Evolutionary conservation across 768 basidiomycete species (phyloP), one percentile per base, ranked within the genome.

Genomic region (Boletales sp.): DNA sequence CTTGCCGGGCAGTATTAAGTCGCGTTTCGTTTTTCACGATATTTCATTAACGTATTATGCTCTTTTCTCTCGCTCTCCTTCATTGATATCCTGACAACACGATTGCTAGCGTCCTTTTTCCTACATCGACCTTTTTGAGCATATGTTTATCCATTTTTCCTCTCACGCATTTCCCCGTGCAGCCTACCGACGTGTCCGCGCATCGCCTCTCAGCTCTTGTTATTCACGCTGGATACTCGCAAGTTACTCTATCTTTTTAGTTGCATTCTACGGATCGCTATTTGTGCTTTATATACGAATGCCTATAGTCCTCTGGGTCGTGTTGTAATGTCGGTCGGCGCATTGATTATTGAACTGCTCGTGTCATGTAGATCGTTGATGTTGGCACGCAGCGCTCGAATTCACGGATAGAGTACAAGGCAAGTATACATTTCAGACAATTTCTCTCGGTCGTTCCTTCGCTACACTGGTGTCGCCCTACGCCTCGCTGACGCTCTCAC

Each of bases 1-100:
- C 56, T 54, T 3, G 28, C 51, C 15, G 51, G 30, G 11, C 56
- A 49, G 46, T 62, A 61, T 31, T 64, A 38, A 37, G 25, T 28
- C 25, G 25, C 17, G 7, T 36, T 21, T 31, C 34, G 32, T 57
- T 8, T 46, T 39, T 46, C 31, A 5, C 35, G 43, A 12, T 60
- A 61, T 57, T 61, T 61, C 44, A 54, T 60, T 44, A 41, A 49
- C 14, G 32, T 57, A 61, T 61, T 49, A 54, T 51, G 41, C 44
- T 14, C 17, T 30, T 30, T 41, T 17, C 25, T 33, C 12, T 7
- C 25, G 36, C 9, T 38, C 11, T 41, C 35, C 17, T 17, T 12
- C 12, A 34, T 46, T 17, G 55, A 53, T 60, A 53, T 54, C 33
- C 48, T 12, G 5, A 11, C 7, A 11, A 10, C 40, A 43, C 49